A percentile compares a stretch with the other conserved stretches of the same genome.
Evolutionary conservation across 2,329 filamentous ascomycete species (phyloP).

Genomic region (Alternaria triticina): DNA sequence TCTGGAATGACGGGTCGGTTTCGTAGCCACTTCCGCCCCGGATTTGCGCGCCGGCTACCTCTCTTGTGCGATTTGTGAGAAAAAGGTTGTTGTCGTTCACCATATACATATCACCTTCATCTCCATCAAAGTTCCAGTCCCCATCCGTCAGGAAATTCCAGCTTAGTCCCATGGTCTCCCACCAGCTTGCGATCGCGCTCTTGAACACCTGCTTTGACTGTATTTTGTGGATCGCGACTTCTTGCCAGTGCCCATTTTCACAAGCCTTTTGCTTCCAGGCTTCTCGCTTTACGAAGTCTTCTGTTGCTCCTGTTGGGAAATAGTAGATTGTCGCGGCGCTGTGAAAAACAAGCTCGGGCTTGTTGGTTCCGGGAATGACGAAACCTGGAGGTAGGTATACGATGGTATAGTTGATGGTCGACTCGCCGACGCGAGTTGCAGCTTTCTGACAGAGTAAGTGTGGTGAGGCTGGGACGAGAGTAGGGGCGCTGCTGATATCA

Average conservation of each 20-base stretch:
- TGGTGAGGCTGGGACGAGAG: neutral
- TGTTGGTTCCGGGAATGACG: slow-evolving; percentile 1
- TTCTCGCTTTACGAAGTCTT: neutral
- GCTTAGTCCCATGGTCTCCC: neutral
- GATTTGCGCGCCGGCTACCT: neutral
- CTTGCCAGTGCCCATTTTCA: neutral
- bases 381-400: slow-evolving; percentile 15
- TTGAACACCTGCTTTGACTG: slow-evolving; percentile 18
- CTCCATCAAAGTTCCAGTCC: slow-evolving; percentile 11
- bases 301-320: neutral
- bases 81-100: neutral
- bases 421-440: neutral
- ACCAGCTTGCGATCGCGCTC: slow-evolving; percentile 6
- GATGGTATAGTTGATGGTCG: neutral
- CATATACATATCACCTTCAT: slow-evolving; percentile 18
- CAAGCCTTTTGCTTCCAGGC: neutral
- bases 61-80: neutral
- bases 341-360: slow-evolving; percentile 10
- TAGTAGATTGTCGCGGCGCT: neutral
- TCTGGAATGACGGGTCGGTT: neutral
- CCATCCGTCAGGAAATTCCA: neutral
- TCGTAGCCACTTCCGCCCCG: neutral
- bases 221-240: slow-evolving; percentile 10
- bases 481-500: neutral
- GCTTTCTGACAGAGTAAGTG: neutral